phyloP scores from a whole-genome alignment of 306 rosid species.

The Begonia loranthoides region DNA sequence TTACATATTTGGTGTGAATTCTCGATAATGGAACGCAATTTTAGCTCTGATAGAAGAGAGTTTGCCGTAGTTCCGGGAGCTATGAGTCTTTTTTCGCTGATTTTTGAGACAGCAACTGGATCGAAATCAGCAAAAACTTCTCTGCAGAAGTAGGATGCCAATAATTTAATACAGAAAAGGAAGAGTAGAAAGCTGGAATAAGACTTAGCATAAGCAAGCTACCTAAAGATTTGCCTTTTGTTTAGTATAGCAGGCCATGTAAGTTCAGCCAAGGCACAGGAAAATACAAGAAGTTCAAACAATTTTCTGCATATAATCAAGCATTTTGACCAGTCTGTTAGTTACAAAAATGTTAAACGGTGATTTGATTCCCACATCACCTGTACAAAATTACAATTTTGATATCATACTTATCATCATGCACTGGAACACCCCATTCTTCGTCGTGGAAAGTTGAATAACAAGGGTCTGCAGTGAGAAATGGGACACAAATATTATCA shows the following conservation, averaged over 20 bases:
- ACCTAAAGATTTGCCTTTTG: constrained; percentile 74
- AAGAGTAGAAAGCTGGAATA: not conserved
- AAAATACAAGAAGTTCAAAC: constrained; percentile 72
- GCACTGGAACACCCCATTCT: constrained; percentile 85
- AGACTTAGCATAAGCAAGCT: constrained; percentile 11
- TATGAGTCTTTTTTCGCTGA: constrained; percentile 53
- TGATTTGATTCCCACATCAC: constrained; percentile 4
- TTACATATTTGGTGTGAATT: constrained; percentile 52
- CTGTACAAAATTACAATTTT: constrained; percentile 9
- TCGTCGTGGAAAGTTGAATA: constrained; percentile 68
- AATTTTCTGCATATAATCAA: constrained; percentile 41
- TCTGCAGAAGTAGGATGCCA: constrained; percentile 41
- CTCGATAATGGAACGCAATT: constrained; percentile 54
- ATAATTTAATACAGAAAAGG: constrained; percentile 5
- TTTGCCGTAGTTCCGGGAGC: constrained; percentile 45
- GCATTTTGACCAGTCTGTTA: constrained; percentile 9
- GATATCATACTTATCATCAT: constrained; percentile 58
- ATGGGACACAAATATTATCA: not conserved
- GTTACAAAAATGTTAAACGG: not conserved
- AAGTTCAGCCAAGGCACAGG: constrained; percentile 66
- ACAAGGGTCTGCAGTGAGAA: constrained; percentile 38
- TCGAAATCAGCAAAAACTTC: constrained; percentile 66
- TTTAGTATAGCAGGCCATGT: constrained; percentile 71
- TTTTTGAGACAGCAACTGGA: constrained; percentile 44
- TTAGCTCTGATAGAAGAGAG: constrained; percentile 56